Evolutionary conservation across 2,329 filamentous ascomycete genomes (phyloP), one percentile per base, ranked within the genome.

Genomic region (Calonectria honghensis): DNA sequence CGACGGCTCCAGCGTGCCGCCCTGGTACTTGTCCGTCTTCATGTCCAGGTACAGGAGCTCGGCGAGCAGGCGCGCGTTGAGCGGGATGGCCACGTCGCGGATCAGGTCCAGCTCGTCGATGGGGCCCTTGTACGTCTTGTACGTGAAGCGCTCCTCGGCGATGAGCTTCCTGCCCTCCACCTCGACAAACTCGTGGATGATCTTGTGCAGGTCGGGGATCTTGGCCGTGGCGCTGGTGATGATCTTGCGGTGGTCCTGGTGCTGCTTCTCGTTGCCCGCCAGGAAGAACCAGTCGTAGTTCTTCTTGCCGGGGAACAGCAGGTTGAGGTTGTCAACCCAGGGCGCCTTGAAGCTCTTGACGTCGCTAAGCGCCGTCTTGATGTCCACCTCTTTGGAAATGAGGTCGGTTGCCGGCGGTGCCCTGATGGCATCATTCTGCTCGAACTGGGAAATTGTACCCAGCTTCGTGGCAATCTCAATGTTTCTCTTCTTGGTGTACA

Each of bases 21-120:
- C 41, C 41, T 20, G 2, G 41, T 45, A 45, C 86, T 83, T 0
- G 88, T 50, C 27, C 18, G 41, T 20, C 41, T 67, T 89, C 77
- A 93, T 78, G 5, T 92, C 91, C 41, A 92, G 85, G 68, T 90
- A 91, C 81, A 92, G 91, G 16, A 91, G 84, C 54, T 91, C 89
- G 0, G 90, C 88, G 2, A 91, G 86, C 79, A 90, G 88, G 52
- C 88, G 84, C 3, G 91, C 88, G 6, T 91, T 91, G 1, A 90
- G 85, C 9, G 92, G 89, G 74, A 93, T 92, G 24, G 90, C 90
- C 14, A 93, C 88, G 63, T 92, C 90, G 20, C 86, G 85, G 68
- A 88, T 82, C 31, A 88, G 75, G 59, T 88, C 86, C 27, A 88
- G 80, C 77, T 87, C 85, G 74, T 83, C 80, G 1, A 87, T 82